Conservation (phyloP, 2,329 filamentous ascomycete species). For the Aspergillus carbonarius region DNA sequence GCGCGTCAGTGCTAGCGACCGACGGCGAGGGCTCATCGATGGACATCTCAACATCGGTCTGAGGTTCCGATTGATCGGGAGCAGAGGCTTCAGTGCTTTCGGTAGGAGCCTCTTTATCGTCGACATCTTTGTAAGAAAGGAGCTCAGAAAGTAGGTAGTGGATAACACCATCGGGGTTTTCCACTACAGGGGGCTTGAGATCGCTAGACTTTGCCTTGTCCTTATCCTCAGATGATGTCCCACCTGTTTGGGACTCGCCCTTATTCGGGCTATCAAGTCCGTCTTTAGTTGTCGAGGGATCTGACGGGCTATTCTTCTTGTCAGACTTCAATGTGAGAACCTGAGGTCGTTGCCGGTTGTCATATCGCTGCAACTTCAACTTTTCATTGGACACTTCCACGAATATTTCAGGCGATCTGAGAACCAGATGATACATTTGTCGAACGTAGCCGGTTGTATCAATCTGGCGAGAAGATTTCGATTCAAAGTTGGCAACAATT, state of each 20-base stretch:
- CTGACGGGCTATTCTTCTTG: conserved; percentile 31
- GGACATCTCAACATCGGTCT: conserved; percentile 53
- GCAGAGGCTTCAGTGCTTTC: conserved; percentile 28
- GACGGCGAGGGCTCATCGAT: conserved; percentile 39
- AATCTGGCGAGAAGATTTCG: conserved; percentile 54
- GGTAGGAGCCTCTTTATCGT: conserved; percentile 68
- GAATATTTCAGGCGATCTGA: conserved; percentile 82
- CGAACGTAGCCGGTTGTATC: conserved; percentile 75
- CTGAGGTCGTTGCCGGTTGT: conserved; percentile 55
- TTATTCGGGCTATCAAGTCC: conserved; percentile 30
- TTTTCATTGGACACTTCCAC: conserved; percentile 84
- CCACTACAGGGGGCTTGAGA: conserved; percentile 77
- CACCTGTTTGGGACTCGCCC: conserved; percentile 27
- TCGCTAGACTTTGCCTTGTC: conserved; percentile 61
- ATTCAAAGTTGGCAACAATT: conserved; percentile 75
- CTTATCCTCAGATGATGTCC: conserved; percentile 25
- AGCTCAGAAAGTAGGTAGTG: conserved; percentile 93
- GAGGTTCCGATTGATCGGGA: conserved; percentile 34
- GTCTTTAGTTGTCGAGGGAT: conserved; percentile 24
- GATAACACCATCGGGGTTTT: conserved; percentile 91
- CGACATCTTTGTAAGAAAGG: conserved; percentile 86
- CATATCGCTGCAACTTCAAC: conserved; percentile 68
- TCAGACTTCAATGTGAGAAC: conserved; percentile 54
- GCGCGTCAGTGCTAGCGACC: conserved; percentile 31
- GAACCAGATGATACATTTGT: conserved; percentile 72